Conservation (phyloP, 768 basidiomycete genomes). For the Dioszegia hungarica region DNA sequence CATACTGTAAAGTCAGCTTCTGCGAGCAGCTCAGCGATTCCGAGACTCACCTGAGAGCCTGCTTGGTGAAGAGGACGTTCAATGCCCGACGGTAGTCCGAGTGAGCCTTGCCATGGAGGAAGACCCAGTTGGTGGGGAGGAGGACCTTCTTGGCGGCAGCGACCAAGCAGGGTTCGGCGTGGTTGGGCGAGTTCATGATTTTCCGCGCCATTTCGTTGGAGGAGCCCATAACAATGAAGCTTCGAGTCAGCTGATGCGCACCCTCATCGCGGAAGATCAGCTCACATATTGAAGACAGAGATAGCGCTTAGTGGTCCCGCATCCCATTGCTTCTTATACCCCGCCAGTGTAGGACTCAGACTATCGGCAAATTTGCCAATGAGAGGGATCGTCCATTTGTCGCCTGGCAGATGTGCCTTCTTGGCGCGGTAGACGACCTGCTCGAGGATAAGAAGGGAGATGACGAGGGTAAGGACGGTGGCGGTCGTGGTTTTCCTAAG, state of each 20-base stretch:
- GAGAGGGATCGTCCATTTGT: conserved; percentile 89
- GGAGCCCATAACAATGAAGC: conserved; percentile 98
- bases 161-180: conserved; percentile 92
- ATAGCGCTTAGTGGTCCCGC: conserved; percentile 80
- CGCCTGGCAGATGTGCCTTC: conserved; percentile 82
- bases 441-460: conserved; percentile 74
- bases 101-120: conserved; percentile 87
- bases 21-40: not conserved
- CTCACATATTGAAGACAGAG: conserved; percentile 96
- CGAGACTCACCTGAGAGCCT: conserved; percentile 70
- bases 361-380: conserved; percentile 96
- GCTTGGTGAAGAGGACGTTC: conserved; percentile 87
- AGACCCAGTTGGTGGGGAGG: conserved; percentile 91
- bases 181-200: conserved; percentile 86
- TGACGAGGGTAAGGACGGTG: conserved; percentile 56
- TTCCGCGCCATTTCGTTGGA: conserved; percentile 89
- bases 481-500: conserved; percentile 36
- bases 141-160: conserved; percentile 84
- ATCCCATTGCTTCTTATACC: conserved; percentile 88
- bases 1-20: conserved; percentile 54
- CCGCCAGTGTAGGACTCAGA: conserved; percentile 81
- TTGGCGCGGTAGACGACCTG: conserved; percentile 74
- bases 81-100: conserved; percentile 88
- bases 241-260: conserved; percentile 46
- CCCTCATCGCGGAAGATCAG: not conserved